Evolutionary conservation across 768 basidiomycete genomes (phyloP), one percentile per base, ranked within the genome.

Genomic region (Auricularia sp.): DNA sequence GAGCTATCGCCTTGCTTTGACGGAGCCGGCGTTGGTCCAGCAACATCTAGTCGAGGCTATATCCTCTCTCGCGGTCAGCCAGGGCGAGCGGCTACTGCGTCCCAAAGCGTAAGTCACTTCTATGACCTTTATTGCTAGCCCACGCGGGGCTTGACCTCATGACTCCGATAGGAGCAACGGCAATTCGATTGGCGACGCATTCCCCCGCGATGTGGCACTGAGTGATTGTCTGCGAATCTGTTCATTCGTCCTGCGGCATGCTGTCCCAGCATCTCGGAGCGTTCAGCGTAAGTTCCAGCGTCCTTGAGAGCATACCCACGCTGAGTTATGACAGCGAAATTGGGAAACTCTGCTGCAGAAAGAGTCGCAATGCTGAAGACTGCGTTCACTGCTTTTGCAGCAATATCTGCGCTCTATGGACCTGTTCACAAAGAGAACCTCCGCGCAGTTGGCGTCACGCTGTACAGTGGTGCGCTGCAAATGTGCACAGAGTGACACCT

Each of bases 1-100:
- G 3, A 92, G 87, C 72, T 93, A 96, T 71, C 84, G 96, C 4
- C 85, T 98, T 75, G 91, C 88, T 0, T 85, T 98, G 82, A 90
- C 90, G 0, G 94, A 96, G 71, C 78, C 86, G 0, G 85, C 91
- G 1, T 76, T 70, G 0, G 82, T 92, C 36, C 89, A 93, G 69
- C 76, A 83, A 0, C 83, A 88, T 63, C 80, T 98, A 23, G 77
- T 91, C 2, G 87, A 89, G 67, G 83, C 89, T 44, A 73, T 93
- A 36, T 75, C 82, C 1, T 75, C 77, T 3, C 84, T 93, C 64
- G 85, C 87, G 3, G 72, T 68, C 11, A 72, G 72, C 64, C 76
- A 74, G 47, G 71, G 71, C 36, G 71, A 77, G 4, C 56, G 56
- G 6, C 18, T 65, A 72, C 34, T 47, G 62, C 54, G 23, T 7